Conservation (phyloP, 176 grass and related monocot genomes). For the Typha latifolia region DNA sequence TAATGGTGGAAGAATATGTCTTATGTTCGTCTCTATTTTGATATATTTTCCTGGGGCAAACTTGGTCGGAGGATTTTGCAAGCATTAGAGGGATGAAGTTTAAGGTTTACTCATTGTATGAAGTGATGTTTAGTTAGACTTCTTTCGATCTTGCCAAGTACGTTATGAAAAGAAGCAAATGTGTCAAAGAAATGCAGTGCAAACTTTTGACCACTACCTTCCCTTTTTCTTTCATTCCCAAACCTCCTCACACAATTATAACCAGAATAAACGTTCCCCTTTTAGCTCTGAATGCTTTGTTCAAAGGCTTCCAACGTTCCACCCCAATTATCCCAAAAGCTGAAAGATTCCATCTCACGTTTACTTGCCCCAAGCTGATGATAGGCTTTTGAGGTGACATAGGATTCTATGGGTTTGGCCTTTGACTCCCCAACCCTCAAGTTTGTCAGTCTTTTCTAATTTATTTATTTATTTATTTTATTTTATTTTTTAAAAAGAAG, state of each 20-base stretch:
- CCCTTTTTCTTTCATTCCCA: constrained; percentile 33
- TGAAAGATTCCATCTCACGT: constrained; percentile 35
- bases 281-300: constrained; percentile 27
- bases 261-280: constrained; percentile 33
- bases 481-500: no score
- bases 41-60: constrained; percentile 18
- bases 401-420: neutral
- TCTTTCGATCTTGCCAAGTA: neutral
- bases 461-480: no score
- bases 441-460: no score
- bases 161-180: constrained; percentile 12
- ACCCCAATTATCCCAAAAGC: constrained; percentile 33
- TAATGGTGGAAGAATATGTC: constrained; percentile 13
- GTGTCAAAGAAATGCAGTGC: constrained; percentile 15
- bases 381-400: constrained; percentile 5
- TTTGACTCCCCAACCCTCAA: neutral
- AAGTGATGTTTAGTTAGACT: constrained; percentile 25
- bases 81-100: neutral
- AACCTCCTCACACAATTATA: constrained; percentile 23
- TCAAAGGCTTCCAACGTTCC: constrained; percentile 27
- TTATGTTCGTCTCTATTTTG: neutral
- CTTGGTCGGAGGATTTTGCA: constrained; percentile 16
- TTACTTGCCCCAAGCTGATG: constrained; percentile 19
- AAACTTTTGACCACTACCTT: constrained; percentile 49
- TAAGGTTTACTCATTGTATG: constrained; percentile 13